These are phyloP conservation scores for Grifola frondosa DNA, from an alignment of 1,284 basidiomycete genomes.

Conservation along the genomic window DNA sequence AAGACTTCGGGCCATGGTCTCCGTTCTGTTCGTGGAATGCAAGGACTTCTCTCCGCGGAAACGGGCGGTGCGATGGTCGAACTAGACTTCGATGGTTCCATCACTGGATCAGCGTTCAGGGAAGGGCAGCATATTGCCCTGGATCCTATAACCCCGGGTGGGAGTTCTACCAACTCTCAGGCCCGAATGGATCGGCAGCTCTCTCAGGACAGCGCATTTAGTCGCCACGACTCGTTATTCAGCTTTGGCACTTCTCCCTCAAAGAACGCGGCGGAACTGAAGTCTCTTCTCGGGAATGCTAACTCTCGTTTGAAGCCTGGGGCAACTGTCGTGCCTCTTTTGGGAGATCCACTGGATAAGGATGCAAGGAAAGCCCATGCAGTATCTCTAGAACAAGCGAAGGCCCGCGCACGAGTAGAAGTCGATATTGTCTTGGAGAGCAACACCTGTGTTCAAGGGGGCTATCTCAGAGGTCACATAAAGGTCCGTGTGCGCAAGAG, in stretches of 20 bases:
- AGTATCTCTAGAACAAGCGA: constrained; percentile 61
- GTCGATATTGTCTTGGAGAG: constrained; percentile 82
- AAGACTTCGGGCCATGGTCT: too few relatives aligned
- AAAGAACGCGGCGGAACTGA: constrained; percentile 54
- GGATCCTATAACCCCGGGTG: constrained; percentile 31
- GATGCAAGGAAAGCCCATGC: constrained; percentile 12
- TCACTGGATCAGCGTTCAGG: constrained; percentile 33
- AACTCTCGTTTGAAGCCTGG: constrained; percentile 55
- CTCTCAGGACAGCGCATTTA: constrained; percentile 26
- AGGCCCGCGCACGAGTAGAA: constrained; percentile 74
- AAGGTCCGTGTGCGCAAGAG: constrained; percentile 68
- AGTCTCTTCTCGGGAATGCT: constrained; percentile 58
- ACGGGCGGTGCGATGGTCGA: constrained; percentile 44
- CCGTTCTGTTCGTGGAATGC: constrained; percentile 42
- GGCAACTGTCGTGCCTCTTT: constrained; percentile 41
- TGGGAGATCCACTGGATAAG: constrained; percentile 19
- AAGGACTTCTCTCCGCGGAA: constrained; percentile 44
- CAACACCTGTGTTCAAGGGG: constrained; percentile 82
- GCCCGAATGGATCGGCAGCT: constrained; percentile 1
- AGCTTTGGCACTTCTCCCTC: constrained; percentile 45
- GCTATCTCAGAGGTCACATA: constrained; percentile 71
- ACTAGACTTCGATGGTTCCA: constrained; percentile 35
- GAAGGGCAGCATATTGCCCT: constrained; percentile 39
- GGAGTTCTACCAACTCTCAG: too few relatives aligned
- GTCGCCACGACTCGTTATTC: constrained; percentile 52